Conservation (phyloP, 495 filamentous ascomycete species). For the Sporormia fimetaria region DNA sequence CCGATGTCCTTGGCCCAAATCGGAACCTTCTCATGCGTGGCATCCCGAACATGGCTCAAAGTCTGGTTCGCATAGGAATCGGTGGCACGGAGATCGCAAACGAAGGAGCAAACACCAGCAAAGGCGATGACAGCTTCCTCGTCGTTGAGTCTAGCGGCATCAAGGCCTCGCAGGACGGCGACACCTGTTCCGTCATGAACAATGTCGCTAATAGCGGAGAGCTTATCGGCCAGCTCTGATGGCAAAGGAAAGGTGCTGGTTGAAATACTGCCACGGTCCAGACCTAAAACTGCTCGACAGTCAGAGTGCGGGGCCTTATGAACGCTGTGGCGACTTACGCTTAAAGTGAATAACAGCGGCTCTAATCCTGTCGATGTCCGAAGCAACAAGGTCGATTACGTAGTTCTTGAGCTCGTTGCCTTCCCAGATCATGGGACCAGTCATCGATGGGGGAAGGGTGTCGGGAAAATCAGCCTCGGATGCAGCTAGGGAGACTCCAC, state of each 20-base stretch:
- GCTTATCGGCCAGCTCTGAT: slow-evolving; percentile 4
- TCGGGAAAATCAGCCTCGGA: slow-evolving; percentile 13
- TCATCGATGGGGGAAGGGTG: slow-evolving; percentile 9
- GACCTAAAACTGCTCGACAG: slow-evolving; percentile 2
- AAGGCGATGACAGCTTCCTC: slow-evolving; percentile 24
- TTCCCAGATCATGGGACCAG: slow-evolving; percentile 21
- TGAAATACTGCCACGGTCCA: slow-evolving; percentile 7
- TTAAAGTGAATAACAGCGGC: slow-evolving; percentile 16
- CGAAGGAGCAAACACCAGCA: slow-evolving; percentile 16
- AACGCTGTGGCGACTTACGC: slow-evolving; percentile 6
- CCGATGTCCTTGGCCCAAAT: slow-evolving; percentile 17
- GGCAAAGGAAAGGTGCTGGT: slow-evolving; percentile 12
- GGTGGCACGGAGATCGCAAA: slow-evolving; percentile 18
- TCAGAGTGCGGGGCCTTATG: background rate
- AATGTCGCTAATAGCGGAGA: slow-evolving; percentile 11
- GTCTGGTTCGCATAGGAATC: slow-evolving; percentile 25
- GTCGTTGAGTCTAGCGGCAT: slow-evolving; percentile 17
- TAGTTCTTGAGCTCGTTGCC: slow-evolving; percentile 10
- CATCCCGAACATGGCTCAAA: slow-evolving; percentile 26
- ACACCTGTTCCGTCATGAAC: slow-evolving; percentile 20
- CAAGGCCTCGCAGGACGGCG: slow-evolving; percentile 19
- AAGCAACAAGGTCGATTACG: slow-evolving; percentile 6
- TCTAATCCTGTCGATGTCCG: slow-evolving; percentile 14
- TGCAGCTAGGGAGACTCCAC: background rate
- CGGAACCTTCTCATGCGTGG: slow-evolving; percentile 16